Base-by-base conservation (phyloP, 2,329 filamentous ascomycete species). In the Biscogniauxia sp. region DNA sequence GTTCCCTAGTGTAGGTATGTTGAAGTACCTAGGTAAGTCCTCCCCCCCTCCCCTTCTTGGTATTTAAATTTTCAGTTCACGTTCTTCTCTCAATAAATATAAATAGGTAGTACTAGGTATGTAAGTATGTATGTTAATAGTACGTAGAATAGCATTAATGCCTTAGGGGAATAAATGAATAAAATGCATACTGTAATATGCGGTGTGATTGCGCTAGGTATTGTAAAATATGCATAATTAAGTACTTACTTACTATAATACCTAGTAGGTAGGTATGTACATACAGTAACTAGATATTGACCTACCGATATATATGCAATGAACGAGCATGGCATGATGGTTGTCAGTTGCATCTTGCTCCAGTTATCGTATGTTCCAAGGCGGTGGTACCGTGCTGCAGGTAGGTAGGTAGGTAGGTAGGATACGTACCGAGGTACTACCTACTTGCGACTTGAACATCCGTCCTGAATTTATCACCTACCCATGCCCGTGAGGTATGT, bases 381-480 rank as follows among this genome's bases (percentile, higher is more conserved):
- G 54, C 54, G 54, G 37, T 56, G 54, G 54, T 51, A 56, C 37
- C 28, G 28, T 20, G 28, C 19, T 52, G 51, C 20, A 26, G 11
- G 8, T n/a, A n/a, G n/a, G n/a, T n/a, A n/a, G n/a, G n/a, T n/a
- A n/a, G n/a, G n/a, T 8, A 26, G 11, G 23, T 8, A 26, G 11
- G 23, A 26, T 52, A 20, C 51, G 6, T 26, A 52, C n/a, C n/a
- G 51, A 32, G 26, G 26, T 28, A 28, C 26, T 28, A 28, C 26
- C 26, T 32, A 32, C 7, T 8, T 32, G 11, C 19, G 20, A 56
- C 53, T 50, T 56, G 54, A 51, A 56, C 19, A 2, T 50, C 20
- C 37, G 54, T 51, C 54, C 37, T 56, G 54, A 56, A 49, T 51
- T 49, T 56, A 56, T 51, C 20, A 45, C 8, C 37, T 32, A 45